phyloP scores from a whole-genome alignment of 441 rosid genomes.

The Iberis amara region DNA sequence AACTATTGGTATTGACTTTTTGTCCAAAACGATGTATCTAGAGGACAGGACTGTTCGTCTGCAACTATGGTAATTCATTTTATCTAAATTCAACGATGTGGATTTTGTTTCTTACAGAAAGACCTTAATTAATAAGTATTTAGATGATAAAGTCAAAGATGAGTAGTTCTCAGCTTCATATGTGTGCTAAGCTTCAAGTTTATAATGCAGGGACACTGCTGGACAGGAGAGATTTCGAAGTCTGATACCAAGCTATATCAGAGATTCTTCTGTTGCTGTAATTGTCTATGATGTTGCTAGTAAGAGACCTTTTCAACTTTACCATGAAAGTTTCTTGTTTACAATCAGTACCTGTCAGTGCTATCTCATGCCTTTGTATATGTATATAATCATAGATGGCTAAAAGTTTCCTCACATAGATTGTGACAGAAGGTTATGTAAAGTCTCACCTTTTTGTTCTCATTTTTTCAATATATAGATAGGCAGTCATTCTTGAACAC shows the following conservation, averaged over 20 bases:
- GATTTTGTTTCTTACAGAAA: no score
- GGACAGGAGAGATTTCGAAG: constrained; percentile 90
- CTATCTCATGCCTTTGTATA: no score
- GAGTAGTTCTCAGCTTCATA: constrained; percentile 4
- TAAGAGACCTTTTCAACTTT: constrained; percentile 26
- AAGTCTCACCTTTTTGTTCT: neutral
- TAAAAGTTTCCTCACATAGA: neutral
- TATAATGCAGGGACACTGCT: constrained; percentile 68
- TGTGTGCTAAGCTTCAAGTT: constrained; percentile 6
- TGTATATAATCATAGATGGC: constrained; percentile 13
- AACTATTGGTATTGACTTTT: constrained; percentile 63
- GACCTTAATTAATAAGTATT: no score
- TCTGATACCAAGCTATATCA: constrained; percentile 77
- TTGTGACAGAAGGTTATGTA: constrained; percentile 4
- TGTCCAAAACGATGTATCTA: constrained; percentile 70
- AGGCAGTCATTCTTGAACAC: constrained; percentile 51
- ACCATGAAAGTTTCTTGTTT: neutral
- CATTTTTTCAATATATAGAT: constrained; percentile 21
- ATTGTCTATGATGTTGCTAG: constrained; percentile 82
- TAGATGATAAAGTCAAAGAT: neutral
- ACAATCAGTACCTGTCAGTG: no score
- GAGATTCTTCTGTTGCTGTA: constrained; percentile 88
- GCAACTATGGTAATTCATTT: constrained; percentile 66
- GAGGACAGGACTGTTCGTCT: constrained; percentile 66
- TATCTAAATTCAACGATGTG: no score